Conservation (phyloP, 2,329 filamentous ascomycete genomes). For the Triangularia verruculosa region DNA sequence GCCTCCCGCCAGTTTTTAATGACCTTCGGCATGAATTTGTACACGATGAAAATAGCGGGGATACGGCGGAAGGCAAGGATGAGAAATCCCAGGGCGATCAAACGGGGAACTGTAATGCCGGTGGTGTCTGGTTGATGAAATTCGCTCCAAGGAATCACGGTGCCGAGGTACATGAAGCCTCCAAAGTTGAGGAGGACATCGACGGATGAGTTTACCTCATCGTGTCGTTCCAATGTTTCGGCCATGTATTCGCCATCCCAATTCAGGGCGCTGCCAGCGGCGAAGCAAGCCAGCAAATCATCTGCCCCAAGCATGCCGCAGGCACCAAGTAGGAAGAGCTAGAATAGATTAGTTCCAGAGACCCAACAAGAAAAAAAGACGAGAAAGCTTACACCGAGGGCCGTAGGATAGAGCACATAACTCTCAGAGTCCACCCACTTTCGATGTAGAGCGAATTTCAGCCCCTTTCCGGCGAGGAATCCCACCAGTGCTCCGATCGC, state of each 20-base stretch:
- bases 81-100: slow-evolving; percentile 51
- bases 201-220: slow-evolving; percentile 58
- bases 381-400: slow-evolving; percentile 37
- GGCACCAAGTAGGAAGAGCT: slow-evolving; percentile 56
- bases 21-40: slow-evolving; percentile 53
- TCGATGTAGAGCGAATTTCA: slow-evolving; percentile 45
- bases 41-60: slow-evolving; percentile 51
- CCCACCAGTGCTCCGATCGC: slow-evolving; percentile 53
- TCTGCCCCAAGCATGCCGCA: slow-evolving; percentile 57
- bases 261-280: slow-evolving; percentile 57
- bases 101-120: slow-evolving; percentile 49
- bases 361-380: neutral
- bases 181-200: slow-evolving; percentile 59
- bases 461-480: slow-evolving; percentile 43
- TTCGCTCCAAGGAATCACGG: slow-evolving; percentile 52
- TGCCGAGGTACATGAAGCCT: slow-evolving; percentile 59
- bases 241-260: slow-evolving; percentile 60
- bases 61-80: slow-evolving; percentile 55
- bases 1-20: slow-evolving; percentile 56
- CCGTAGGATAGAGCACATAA: slow-evolving; percentile 51
- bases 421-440: slow-evolving; percentile 56
- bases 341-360: neutral
- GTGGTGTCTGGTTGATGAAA: slow-evolving; percentile 52
- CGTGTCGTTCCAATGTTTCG: slow-evolving; percentile 54
- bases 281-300: slow-evolving; percentile 59